Percentiles rank a stretch among this genome's conserved stretches.
Conservation (phyloP, 208 protist genomes). For the Sergeia podlipaevii region DNA sequence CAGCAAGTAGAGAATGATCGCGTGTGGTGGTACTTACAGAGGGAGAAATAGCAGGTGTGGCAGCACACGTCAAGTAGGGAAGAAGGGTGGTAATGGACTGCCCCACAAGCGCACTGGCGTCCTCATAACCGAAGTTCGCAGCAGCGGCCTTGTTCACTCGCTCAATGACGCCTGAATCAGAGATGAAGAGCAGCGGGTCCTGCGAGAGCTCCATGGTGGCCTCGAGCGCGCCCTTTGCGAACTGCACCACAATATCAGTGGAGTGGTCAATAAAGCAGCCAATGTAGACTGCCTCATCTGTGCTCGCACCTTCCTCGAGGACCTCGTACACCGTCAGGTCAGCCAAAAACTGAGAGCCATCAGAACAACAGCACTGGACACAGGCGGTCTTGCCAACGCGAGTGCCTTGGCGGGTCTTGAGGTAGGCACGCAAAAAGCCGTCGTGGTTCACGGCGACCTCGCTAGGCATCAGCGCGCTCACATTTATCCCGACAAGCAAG, state of each 20-base stretch:
- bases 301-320: not conserved
- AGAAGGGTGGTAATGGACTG: slow-evolving; percentile 12
- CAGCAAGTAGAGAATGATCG: no score
- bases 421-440: slow-evolving; percentile 16
- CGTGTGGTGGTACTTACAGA: no score
- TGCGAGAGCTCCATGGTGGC: not conserved
- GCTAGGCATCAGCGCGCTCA: slow-evolving; percentile 34
- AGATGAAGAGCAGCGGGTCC: slow-evolving; percentile 3
- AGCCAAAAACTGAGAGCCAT: slow-evolving; percentile 10
- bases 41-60: no score
- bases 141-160: not conserved
- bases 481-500: slow-evolving; percentile 21
- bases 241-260: not conserved
- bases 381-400: not conserved
- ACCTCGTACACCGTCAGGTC: slow-evolving; percentile 3
- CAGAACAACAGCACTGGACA: not conserved
- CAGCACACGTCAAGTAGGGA: not conserved
- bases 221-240: not conserved
- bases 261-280: slow-evolving; percentile 1
- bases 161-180: slow-evolving; percentile 4
- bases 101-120: not conserved
- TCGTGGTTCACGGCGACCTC: slow-evolving; percentile 18
- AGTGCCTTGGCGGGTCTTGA: slow-evolving; percentile 6
- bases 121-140: slow-evolving; percentile 9
- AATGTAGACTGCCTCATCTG: not conserved